These are phyloP conservation scores for Annulohypoxylon moriforme DNA, from an alignment of 495 filamentous ascomycete species.

Conservation along the genomic window DNA sequence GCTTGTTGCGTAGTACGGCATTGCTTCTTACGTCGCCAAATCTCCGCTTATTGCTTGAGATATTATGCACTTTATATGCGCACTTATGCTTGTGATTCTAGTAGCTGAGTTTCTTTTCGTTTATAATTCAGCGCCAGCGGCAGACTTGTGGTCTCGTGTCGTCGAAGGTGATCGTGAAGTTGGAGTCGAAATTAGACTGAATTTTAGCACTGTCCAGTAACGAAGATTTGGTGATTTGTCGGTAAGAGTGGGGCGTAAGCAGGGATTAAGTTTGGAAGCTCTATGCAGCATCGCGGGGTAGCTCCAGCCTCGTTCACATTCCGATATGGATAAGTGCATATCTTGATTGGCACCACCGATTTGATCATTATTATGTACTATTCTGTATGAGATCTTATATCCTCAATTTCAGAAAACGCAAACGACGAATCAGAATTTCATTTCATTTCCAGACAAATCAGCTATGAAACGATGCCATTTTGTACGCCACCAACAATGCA, in stretches of 20 bases:
- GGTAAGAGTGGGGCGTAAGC: slow-evolving; percentile 20
- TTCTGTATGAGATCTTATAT: neutral
- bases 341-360: neutral
- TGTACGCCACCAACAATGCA: slow-evolving; percentile 42
- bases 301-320: slow-evolving; percentile 14
- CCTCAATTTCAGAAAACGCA: neutral
- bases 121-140: neutral
- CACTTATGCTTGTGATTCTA: neutral
- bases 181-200: slow-evolving; percentile 11
- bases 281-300: slow-evolving; percentile 33
- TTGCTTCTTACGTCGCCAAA: slow-evolving; percentile 35
- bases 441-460: neutral
- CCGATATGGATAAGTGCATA: slow-evolving; percentile 14
- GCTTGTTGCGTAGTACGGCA: slow-evolving; percentile 65
- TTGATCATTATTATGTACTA: neutral
- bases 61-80: neutral
- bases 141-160: slow-evolving; percentile 12
- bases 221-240: slow-evolving; percentile 23
- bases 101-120: too few species aligned
- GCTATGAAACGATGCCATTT: slow-evolving; percentile 21
- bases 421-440: neutral
- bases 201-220: slow-evolving; percentile 31
- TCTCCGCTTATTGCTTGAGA: neutral
- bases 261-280: slow-evolving; percentile 20
- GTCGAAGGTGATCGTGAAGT: slow-evolving; percentile 24